Conservation (phyloP, 495 filamentous ascomycete species). For the Wilcoxina mikolae region DNA sequence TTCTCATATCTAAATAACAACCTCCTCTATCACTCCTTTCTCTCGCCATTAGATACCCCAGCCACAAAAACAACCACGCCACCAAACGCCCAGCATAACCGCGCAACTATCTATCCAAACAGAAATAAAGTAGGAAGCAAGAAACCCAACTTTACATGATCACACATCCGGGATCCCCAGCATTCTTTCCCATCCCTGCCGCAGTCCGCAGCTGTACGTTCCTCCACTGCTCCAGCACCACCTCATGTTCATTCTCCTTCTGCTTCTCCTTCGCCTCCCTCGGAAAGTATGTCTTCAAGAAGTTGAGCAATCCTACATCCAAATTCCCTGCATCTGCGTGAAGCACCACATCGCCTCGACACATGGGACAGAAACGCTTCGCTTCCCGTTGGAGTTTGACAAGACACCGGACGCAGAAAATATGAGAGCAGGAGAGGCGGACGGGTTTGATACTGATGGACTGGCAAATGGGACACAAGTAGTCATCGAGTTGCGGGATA, state of each 20-base stretch:
- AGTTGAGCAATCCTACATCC: slow-evolving; percentile 44
- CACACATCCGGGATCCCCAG: slow-evolving; percentile 3
- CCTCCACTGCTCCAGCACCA: slow-evolving; percentile 25
- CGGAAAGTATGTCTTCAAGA: slow-evolving; percentile 52
- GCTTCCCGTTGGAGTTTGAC: slow-evolving; percentile 50
- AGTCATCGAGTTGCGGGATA: slow-evolving; percentile 58
- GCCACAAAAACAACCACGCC: no score
- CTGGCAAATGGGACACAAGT: slow-evolving; percentile 59
- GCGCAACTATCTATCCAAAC: no score
- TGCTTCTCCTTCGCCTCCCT: slow-evolving; percentile 45
- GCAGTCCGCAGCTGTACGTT: slow-evolving; percentile 15
- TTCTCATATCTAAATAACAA: no score
- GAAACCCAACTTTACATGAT: slow-evolving; percentile 12
- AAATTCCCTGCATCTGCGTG: slow-evolving; percentile 46
- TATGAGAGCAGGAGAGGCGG: slow-evolving; percentile 46
- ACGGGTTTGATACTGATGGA: slow-evolving; percentile 52
- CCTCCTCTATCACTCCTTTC: no score
- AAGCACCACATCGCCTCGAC: slow-evolving; percentile 45
- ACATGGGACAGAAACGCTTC: slow-evolving; percentile 50
- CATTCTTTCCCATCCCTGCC: slow-evolving; percentile 2
- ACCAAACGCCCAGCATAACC: no score
- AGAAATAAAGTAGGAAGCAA: background rate
- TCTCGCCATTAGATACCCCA: no score
- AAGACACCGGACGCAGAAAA: slow-evolving; percentile 61
- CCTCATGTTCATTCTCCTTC: slow-evolving; percentile 26